phyloP scores from a whole-genome alignment of 441 rosid species.

The Adansonia gregorii region DNA sequence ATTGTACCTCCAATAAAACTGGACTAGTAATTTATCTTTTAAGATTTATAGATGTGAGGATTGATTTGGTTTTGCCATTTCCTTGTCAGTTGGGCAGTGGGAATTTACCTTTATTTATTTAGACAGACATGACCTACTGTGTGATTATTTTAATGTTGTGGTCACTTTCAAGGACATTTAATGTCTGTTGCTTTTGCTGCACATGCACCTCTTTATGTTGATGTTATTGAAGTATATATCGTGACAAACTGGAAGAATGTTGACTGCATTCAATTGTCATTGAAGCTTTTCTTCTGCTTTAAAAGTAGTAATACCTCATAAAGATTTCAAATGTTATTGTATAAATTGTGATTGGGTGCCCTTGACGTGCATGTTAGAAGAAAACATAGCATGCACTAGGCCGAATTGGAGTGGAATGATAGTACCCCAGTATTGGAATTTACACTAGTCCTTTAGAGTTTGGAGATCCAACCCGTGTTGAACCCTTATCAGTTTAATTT shows the following conservation, averaged over 20 bases:
- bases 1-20: not conserved
- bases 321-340: not conserved
- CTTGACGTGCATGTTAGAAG: not conserved
- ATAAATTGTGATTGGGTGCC: not conserved
- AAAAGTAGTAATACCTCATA: not conserved
- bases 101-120: too few relatives aligned
- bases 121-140: too few relatives aligned
- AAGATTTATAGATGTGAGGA: not conserved
- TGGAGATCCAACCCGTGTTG: not conserved
- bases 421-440: not conserved
- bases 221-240: not conserved
- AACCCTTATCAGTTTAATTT: not conserved
- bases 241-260: not conserved
- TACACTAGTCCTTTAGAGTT: not conserved
- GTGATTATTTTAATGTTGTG: not conserved
- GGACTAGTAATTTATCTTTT: constrained; percentile 6
- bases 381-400: not conserved
- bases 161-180: not conserved
- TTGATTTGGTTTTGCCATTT: too few relatives aligned
- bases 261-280: not conserved
- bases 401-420: not conserved
- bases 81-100: too few relatives aligned
- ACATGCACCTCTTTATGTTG: not conserved
- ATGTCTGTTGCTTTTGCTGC: not conserved
- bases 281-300: not conserved